Evolutionary conservation across 208 protist species (phyloP).

Genomic region (Acanthamoeba sp.): DNA sequence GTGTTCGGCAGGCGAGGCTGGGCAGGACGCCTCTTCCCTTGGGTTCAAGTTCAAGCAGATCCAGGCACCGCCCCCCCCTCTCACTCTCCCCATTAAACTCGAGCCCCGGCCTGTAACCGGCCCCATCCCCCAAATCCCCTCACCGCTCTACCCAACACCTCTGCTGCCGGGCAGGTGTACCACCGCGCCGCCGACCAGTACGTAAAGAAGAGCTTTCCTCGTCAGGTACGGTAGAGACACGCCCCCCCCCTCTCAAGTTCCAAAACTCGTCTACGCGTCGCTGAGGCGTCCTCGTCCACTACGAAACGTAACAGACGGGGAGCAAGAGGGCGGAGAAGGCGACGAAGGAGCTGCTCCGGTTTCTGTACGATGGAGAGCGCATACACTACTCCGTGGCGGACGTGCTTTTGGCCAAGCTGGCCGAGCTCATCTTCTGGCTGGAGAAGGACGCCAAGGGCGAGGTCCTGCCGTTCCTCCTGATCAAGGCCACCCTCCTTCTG

Average conservation of each 20-base stretch:
- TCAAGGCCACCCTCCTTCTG: neutral
- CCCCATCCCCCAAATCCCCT: no score
- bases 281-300: neutral
- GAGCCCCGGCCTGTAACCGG: no score
- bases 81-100: neutral
- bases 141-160: no score
- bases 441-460: constrained; percentile 5
- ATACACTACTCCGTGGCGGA: neutral
- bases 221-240: neutral
- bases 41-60: constrained; percentile 27
- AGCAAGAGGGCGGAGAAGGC: constrained; percentile 19
- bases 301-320: neutral
- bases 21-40: neutral
- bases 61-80: neutral
- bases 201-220: neutral
- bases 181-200: neutral
- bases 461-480: constrained; percentile 12
- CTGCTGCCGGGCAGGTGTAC: neutral
- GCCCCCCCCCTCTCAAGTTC: no score
- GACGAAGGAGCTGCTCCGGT: constrained; percentile 28
- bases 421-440: constrained; percentile 33
- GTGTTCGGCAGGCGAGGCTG: neutral
- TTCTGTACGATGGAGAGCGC: constrained; percentile 2
- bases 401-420: constrained; percentile 15
- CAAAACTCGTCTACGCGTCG: no score